Percentiles rank a stretch among this genome's conserved stretches.
Evolutionary conservation across 306 rosid species (phyloP).

Genomic region (Glycine latifolia): DNA sequence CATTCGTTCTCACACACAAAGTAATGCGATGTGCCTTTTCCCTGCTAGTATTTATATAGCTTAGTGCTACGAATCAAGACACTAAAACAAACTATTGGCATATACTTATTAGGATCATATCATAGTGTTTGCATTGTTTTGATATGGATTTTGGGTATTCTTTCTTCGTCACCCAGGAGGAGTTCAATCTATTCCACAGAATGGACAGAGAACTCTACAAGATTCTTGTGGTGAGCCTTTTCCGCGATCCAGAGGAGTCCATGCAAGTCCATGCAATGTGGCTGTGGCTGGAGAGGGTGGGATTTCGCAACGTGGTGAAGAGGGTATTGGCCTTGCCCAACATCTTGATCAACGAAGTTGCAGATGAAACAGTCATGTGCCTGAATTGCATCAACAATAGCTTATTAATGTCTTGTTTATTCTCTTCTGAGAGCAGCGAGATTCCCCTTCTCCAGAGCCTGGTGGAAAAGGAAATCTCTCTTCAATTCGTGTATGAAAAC

Average conservation of each 20-base stretch:
- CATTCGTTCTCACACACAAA: neutral
- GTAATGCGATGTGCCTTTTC: too few species aligned
- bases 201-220: conserved; percentile 67
- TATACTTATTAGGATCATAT: neutral
- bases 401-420: neutral
- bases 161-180: conserved; percentile 49
- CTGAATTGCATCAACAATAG: conserved; percentile 48
- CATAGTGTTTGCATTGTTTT: neutral
- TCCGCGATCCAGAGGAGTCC: conserved; percentile 67
- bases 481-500: conserved; percentile 44
- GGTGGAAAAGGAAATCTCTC: conserved; percentile 52
- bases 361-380: conserved; percentile 66
- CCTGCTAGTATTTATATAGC: neutral
- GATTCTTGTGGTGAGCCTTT: conserved; percentile 53
- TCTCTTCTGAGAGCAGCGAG: conserved; percentile 33
- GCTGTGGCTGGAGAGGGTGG: conserved; percentile 78
- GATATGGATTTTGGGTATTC: conserved; percentile 15
- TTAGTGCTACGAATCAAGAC: neutral
- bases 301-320: conserved; percentile 53
- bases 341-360: conserved; percentile 62
- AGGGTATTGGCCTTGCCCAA: conserved; percentile 53
- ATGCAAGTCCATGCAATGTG: conserved; percentile 68
- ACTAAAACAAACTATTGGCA: neutral
- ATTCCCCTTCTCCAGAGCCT: conserved; percentile 62
- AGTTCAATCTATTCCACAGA: conserved; percentile 59